Base-by-base conservation (phyloP, 2,329 filamentous ascomycete genomes). In the Corniculantispora saksenae region DNA sequence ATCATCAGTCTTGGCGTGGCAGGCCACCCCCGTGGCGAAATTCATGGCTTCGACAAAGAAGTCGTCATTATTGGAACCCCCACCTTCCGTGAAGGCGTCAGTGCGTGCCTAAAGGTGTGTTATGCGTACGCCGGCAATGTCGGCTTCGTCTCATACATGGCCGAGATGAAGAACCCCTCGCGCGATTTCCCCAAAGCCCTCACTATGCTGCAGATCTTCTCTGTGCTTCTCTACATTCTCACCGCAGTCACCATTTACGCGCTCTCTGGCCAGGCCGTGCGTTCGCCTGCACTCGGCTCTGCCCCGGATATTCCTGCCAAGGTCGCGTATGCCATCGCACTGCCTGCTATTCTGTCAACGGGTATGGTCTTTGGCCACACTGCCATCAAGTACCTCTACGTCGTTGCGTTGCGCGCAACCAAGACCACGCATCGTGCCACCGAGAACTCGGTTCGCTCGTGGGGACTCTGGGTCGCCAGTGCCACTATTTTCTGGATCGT, bases 41-140 rank as follows among this genome's bases (percentile, higher is more conserved):
- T 74, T 2, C 55, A 63, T 1, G 66, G 68, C 58, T 77, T 70
- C 66, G 65, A 73, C 57, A 72, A 72, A 65, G 67, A 76, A 21
- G 69, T 78, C 57, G 67, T 69, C 55, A 54, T 76, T 25, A 68
- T 75, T 9, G 73, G 69, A 3, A 63, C 72, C 51, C 75, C 76
- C 3, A 69, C 64, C 60, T 77, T 78, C 66, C 69, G 70, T 12
- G 70, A 74, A 21, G 75, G 74, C 10, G 68, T 77, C 64, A 74
- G 70, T 61, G 71, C 74, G 2, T 76, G 73, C 59, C 72, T 77
- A 64, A 74, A 75, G 66, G 72, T 78, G 54, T 72, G 70, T 68
- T 78, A 76, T 66, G 74, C 76, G 35, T 78, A 75, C 67, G 76
- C 76, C 8, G 77, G 76, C 19, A 77, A 79, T 68, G 75, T 77